These are phyloP conservation scores for Magnusiomyces sp. DNA, from an alignment of 1,139 yeast genomes.

Conservation along the genomic window DNA sequence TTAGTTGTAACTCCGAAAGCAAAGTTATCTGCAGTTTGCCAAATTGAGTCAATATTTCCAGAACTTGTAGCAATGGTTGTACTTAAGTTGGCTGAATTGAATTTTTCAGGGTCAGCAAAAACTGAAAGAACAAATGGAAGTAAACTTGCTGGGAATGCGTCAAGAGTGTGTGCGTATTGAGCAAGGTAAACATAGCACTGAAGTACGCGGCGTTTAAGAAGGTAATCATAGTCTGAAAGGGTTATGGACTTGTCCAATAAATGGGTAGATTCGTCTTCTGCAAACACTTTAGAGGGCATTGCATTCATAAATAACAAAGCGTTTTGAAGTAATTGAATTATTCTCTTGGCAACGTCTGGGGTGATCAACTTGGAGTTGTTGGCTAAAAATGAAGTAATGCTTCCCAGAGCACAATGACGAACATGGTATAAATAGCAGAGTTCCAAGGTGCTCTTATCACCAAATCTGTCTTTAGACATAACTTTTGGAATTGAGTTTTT, in stretches of 20 bases:
- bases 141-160: constrained; percentile 28
- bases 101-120: constrained; percentile 31
- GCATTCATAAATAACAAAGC: constrained; percentile 26
- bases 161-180: constrained; percentile 19
- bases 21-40: constrained; percentile 30
- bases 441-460: constrained; percentile 26
- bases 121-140: constrained; percentile 29
- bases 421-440: constrained; percentile 31
- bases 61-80: constrained; percentile 30
- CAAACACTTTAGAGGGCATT: constrained; percentile 23
- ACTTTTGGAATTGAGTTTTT: constrained; percentile 58
- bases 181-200: constrained; percentile 31
- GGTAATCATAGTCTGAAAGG: constrained; percentile 25
- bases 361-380: constrained; percentile 32
- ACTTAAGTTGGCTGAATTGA: constrained; percentile 25
- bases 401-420: constrained; percentile 32
- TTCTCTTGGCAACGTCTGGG: constrained; percentile 33
- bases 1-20: constrained; percentile 31
- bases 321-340: constrained; percentile 30
- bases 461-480: constrained; percentile 25
- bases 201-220: constrained; percentile 28
- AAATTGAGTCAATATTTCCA: constrained; percentile 27
- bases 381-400: constrained; percentile 31
- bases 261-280: constrained; percentile 24
- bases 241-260: constrained; percentile 21